phyloP scores from a whole-genome alignment of 2,329 filamentous ascomycete genomes.

The Coleophoma cylindrospora region DNA sequence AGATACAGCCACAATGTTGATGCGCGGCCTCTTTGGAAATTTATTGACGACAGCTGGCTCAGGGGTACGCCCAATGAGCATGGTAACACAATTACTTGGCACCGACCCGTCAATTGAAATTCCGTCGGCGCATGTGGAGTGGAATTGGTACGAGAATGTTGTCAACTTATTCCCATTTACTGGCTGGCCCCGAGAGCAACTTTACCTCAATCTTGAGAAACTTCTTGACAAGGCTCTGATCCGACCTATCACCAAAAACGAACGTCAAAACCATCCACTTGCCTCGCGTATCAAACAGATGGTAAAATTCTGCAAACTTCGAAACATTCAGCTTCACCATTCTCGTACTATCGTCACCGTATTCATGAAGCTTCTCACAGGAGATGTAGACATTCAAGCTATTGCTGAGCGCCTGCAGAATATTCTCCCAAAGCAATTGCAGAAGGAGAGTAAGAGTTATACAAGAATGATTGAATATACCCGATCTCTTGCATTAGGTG shows the following conservation, averaged over 20 bases:
- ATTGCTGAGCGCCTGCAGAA: too few relatives aligned
- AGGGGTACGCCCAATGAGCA: constrained; percentile 16
- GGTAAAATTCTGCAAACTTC: too few relatives aligned
- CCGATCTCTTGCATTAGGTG: too few relatives aligned
- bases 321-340: too few relatives aligned
- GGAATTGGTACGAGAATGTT: constrained; percentile 17
- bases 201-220: constrained; percentile 15
- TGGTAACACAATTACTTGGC: constrained; percentile 18
- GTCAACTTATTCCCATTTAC: constrained; percentile 16
- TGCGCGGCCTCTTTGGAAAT: constrained; percentile 20
- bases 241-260: constrained; percentile 14
- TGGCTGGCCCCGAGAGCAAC: constrained; percentile 14
- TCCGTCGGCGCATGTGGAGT: constrained; percentile 9
- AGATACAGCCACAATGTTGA: too few relatives aligned
- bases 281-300: too few relatives aligned
- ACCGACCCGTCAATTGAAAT: constrained; percentile 12
- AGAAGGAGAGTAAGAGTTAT: too few relatives aligned
- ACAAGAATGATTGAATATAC: too few relatives aligned
- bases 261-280: constrained; percentile 17
- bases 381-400: too few relatives aligned
- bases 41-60: constrained; percentile 22
- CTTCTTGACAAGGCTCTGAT: constrained; percentile 16
- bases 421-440: too few relatives aligned
- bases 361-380: too few relatives aligned
- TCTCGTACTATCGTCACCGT: too few relatives aligned